Evolutionary conservation across 768 basidiomycete species (phyloP).

Genomic region (Tremella yokohamensis): DNA sequence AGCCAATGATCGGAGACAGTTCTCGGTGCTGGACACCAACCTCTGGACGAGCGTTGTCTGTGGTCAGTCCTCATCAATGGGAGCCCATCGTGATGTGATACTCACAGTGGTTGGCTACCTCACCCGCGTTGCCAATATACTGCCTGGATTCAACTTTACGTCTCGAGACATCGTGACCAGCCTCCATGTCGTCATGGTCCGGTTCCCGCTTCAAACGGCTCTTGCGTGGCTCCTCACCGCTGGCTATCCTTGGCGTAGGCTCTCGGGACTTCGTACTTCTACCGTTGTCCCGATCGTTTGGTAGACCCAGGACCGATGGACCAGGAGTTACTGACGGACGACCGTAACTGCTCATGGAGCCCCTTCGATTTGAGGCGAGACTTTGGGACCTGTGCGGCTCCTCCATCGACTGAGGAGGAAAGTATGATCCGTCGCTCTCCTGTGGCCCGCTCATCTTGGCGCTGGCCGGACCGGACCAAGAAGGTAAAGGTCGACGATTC

Average conservation of each 20-base stretch:
- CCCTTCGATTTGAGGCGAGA: constrained; percentile 12
- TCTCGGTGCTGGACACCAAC: constrained; percentile 78
- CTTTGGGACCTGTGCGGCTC: constrained; percentile 11
- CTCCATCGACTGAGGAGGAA: constrained; percentile 26
- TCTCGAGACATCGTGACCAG: constrained; percentile 23
- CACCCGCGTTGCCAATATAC: constrained; percentile 36
- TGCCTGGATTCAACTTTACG: constrained; percentile 32
- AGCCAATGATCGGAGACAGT: constrained; percentile 89
- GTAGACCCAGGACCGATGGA: background rate
- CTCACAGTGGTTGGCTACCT: constrained; percentile 46
- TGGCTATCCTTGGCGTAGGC: constrained; percentile 7
- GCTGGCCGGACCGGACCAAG: constrained; percentile 35
- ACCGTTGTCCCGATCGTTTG: background rate
- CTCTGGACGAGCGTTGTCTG: constrained; percentile 91
- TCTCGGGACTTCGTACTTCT: background rate
- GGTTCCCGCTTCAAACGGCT: constrained; percentile 11
- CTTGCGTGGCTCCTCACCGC: constrained; percentile 10
- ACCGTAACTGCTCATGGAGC: constrained; percentile 8
- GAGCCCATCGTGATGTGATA: background rate
- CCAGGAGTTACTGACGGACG: constrained; percentile 20
- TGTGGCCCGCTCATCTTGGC: constrained; percentile 13
- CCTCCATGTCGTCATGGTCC: constrained; percentile 17
- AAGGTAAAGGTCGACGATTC: constrained; percentile 28
- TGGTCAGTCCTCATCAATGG: background rate
- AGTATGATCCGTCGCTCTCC: constrained; percentile 37